Conservation (phyloP, 1,284 basidiomycete genomes). For the Irpex sp. region DNA sequence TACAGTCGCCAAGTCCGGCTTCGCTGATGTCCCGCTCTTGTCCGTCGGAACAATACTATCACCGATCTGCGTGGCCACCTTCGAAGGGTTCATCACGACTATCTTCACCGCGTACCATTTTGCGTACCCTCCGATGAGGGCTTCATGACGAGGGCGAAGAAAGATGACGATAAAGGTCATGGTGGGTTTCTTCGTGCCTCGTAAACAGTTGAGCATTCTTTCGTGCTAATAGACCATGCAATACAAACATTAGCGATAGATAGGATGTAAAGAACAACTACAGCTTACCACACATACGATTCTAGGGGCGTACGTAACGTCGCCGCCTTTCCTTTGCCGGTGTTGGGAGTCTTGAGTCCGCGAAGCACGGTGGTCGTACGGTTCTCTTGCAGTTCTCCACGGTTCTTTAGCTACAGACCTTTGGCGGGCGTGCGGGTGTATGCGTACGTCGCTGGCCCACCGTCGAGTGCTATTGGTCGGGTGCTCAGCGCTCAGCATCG, state of each 20-base stretch:
- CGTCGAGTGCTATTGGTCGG: constrained; percentile 31
- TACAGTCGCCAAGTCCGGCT: not conserved
- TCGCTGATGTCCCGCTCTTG: constrained; percentile 17
- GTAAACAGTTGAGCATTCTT: constrained; percentile 3
- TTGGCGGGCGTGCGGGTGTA: constrained; percentile 46
- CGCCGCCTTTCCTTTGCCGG: constrained; percentile 28
- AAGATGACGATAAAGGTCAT: constrained; percentile 1
- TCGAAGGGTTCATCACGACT: constrained; percentile 47
- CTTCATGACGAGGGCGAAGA: constrained; percentile 26
- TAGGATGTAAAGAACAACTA: too few relatives aligned
- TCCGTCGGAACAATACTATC: too few relatives aligned
- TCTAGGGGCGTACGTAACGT: constrained; percentile 30
- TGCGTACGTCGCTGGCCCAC: constrained; percentile 21
- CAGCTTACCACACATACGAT: constrained; percentile 18
- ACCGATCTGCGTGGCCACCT: constrained; percentile 5
- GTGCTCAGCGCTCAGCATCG: constrained; percentile 48
- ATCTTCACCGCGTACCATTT: constrained; percentile 73
- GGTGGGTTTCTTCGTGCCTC: constrained; percentile 4
- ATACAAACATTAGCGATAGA: not conserved
- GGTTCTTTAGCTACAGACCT: constrained; percentile 30
- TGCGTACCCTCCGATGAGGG: constrained; percentile 49
- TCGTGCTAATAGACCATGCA: not conserved
- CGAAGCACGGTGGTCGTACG: constrained; percentile 24
- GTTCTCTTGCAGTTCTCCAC: constrained; percentile 47
- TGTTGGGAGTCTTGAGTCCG: too few relatives aligned